Evolutionary conservation across 2,329 filamentous ascomycete genomes (phyloP), one percentile per base, ranked within the genome.

Genomic region (Sporothrix mexicana): DNA sequence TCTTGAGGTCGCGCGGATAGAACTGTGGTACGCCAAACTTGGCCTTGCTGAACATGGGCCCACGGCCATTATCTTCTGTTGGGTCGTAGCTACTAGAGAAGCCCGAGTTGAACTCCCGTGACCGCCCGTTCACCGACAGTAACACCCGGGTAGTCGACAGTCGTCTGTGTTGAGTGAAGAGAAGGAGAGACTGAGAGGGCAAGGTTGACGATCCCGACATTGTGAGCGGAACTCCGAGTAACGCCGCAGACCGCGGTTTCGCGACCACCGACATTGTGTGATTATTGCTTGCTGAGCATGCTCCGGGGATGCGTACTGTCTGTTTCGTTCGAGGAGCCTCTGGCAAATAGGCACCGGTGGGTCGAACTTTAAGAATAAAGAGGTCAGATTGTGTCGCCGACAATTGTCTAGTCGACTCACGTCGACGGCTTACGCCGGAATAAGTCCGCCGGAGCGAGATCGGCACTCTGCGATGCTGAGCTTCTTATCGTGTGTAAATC

Each of bases 1-100:
- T 90, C 85, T 98, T 98, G 77, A 99, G 86, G 77, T 90, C 86
- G 73, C 87, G 85, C 1, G 89, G 89, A 71, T 91, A 91, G 79
- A 91, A 89, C 69, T 87, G 84, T 2, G 89, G 88, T 17, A 90
- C 88, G 71, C 88, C 89, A 76, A 88, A 87, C 71, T 81, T 86
- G 72, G 83, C 78, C 79, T 88, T 88, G 74, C 81, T 85, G 79
- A 89, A 90, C 85, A 90, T 90, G 53, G 88, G 88, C 2, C 88
- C 88, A 9, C 87, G 84, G 45, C 85, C 85, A n/a, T 79, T 76
- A 23, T 89, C 86, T 71, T 84, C 79, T 45, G 80, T 80, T 10
- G 88, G 88, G 74, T 90, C 88, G 81, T 90, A 90, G 78, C 80
- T 88, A 73, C 84, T 85, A n/a, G 85, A 87, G 77, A 87, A 90